Evolutionary conservation across 177 flowering plant genomes (phyloP), one percentile per base, ranked within the genome.

Genomic region (Vitis hybrid): DNA sequence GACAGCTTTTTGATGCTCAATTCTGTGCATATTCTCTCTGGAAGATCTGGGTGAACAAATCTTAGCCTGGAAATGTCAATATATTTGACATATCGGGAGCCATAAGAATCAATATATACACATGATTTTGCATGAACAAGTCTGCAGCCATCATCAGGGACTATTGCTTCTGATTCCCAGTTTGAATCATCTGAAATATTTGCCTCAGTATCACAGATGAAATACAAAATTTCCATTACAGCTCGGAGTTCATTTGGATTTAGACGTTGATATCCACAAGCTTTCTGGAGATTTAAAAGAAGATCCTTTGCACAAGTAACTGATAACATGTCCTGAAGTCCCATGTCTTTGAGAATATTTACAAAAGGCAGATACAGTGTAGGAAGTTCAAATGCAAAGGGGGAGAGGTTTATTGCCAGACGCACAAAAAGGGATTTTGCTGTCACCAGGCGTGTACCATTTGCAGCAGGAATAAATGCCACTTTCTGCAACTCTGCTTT

Each of bases 181-280:
- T 49, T 69, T 30, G 81, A 70, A 57, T 60, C 74, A 69, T 81
- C 85, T 70, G 80, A 68, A 56, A 58, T 68, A 32, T 75, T 77
- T 63, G 61, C 67, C 63, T 77, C 84, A 65, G 17, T 70, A 72
- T 84, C 87, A 76, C 92, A 90, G 58, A 91, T 71, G 72, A 87
- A 95, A 68, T 82, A 71, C 74, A 95, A 70, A 77, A 88, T 83
- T 82, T 87, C 94, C 86, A 90, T 74, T 61, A 90, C 99, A 72
- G 99, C 98, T 48, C 98, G 96, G 30, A 93, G 87, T 79, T 95
- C 99, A 75, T 95, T 95, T 66, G 98, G 99, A 79, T 93, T 95
- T 56, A 95, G 76, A 69, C 85, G 93, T 77, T 89, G 98, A 79
- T 91, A 95, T 67, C 99, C 99, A 80, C 97, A 90, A 60, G 86